Evolutionary conservation across 257 asterid genomes (phyloP).

Genomic region (Euphrasia confusa): DNA sequence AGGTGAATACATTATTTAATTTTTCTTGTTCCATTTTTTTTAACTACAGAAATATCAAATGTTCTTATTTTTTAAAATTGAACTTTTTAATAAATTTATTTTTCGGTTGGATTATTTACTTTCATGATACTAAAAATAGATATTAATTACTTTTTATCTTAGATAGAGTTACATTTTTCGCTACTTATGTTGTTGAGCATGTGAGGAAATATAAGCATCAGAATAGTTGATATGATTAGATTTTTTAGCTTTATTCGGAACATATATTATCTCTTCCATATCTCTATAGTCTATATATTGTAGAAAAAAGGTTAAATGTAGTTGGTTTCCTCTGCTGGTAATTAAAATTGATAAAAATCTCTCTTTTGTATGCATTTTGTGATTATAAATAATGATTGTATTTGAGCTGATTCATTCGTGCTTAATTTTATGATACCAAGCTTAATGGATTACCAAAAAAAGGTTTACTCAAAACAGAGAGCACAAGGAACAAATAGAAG

Average conservation of each 20-base stretch:
- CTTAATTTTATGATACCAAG: not conserved
- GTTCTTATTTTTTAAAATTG: conserved; percentile 10
- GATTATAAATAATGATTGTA: not conserved
- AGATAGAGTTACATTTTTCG: not conserved
- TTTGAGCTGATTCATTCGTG: conserved; percentile 22
- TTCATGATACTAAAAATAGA: no score
- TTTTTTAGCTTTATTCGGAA: not conserved
- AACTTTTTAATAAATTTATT: not conserved
- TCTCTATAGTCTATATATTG: not conserved
- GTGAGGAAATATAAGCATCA: not conserved
- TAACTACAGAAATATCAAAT: conserved; percentile 10
- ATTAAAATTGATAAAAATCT: not conserved
- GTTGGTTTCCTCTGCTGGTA: not conserved
- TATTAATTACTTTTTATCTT: no score
- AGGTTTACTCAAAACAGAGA: no score
- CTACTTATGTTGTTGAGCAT: not conserved
- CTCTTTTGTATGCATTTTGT: conserved; percentile 9
- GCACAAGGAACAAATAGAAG: conserved; percentile 50
- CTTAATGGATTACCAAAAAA: no score
- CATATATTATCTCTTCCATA: not conserved
- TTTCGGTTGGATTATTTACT: no score
- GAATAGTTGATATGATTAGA: not conserved
- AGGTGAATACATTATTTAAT: conserved; percentile 41
- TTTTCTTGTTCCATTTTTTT: conserved; percentile 14
- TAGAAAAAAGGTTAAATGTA: not conserved